phyloP scores from a whole-genome alignment of 1,284 basidiomycete species.

The Leccinum pachyderme region DNA sequence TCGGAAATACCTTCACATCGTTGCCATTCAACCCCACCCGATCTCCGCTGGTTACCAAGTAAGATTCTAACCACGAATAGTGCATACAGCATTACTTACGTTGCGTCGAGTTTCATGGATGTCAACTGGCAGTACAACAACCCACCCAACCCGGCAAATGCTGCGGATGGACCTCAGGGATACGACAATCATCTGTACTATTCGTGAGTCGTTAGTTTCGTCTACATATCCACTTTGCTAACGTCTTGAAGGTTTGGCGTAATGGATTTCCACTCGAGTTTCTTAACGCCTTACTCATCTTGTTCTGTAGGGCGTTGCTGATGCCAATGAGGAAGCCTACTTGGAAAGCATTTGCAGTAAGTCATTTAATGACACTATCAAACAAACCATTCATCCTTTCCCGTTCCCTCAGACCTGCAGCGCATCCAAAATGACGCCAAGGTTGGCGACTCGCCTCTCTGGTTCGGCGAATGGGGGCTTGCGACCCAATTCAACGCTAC shows the following conservation, averaged over 20 bases:
- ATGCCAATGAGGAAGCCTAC: slow-evolving; percentile 62
- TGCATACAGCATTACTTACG: slow-evolving; percentile 6
- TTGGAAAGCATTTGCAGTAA: slow-evolving; percentile 66
- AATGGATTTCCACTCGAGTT: slow-evolving; percentile 38
- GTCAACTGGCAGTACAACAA: slow-evolving; percentile 69
- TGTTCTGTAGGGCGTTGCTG: slow-evolving; percentile 59
- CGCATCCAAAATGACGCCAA: slow-evolving; percentile 37
- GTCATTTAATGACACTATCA: slow-evolving; percentile 17
- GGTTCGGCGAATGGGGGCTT: slow-evolving; percentile 67
- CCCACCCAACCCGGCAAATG: slow-evolving; percentile 67
- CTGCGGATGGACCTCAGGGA: slow-evolving; percentile 63
- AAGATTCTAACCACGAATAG: background rate
- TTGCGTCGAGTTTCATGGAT: slow-evolving; percentile 65
- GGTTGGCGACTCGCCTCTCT: slow-evolving; percentile 40
- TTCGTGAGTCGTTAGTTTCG: slow-evolving; percentile 39
- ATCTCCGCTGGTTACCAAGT: slow-evolving; percentile 48
- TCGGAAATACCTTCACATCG: slow-evolving; percentile 28
- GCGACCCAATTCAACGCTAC: slow-evolving; percentile 63
- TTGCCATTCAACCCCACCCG: slow-evolving; percentile 17
- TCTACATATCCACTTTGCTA: slow-evolving; percentile 2
- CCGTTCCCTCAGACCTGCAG: slow-evolving; percentile 18
- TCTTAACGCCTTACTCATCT: slow-evolving; percentile 5
- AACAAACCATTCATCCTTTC: background rate
- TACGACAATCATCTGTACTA: slow-evolving; percentile 84
- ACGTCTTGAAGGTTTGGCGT: slow-evolving; percentile 54